Evolutionary conservation across 169 alveolate genomes (phyloP), one percentile per base, ranked within the genome.

Genomic region (Plasmodium relictum): DNA sequence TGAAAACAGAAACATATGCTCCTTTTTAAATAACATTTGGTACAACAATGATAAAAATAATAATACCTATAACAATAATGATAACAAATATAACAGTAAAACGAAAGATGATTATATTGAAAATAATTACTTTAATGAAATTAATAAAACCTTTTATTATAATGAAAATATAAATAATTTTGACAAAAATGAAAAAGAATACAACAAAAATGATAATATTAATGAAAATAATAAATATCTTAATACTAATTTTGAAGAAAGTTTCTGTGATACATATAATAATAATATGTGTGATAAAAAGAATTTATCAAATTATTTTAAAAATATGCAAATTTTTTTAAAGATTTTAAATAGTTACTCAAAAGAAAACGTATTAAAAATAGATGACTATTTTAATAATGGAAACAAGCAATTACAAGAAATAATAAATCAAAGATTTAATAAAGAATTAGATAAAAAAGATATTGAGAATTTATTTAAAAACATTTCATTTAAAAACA

Each of bases 21-120:
- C 89, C 70, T 65, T 78, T 65, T 69, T 78, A 78, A 78, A 78
- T 50, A 3, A 78, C 8, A 78, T 78, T 41, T 78, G 89, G 89
- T 78, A 78, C 24, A 70, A 78, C 16, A 65, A 42, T 56, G 65
- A 20, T 68, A 20, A 68, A 16, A 68, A 68, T 68, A 44, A 39
- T 10, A 26, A 61, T 20, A 58, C 9, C 37, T 16, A 58, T 10
- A 14, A 8, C 1, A 18, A 61, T 61, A 48, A 78, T 58, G 58
- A 65, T 63, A 68, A 10, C 39, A 20, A 39, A 42, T 61, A 68
- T 42, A 59, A 16, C 24, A 31, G 24, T 50, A 41, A 61, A 61
- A 54, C 52, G 68, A 45, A 26, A 61, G 73, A 59, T 44, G 31
- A 42, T 56, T 48, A 10, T 14, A 16, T 18, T 24, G 71, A 22